Base-by-base conservation (phyloP, 163 green algal genomes). In the Scenedesmus sp. region DNA sequence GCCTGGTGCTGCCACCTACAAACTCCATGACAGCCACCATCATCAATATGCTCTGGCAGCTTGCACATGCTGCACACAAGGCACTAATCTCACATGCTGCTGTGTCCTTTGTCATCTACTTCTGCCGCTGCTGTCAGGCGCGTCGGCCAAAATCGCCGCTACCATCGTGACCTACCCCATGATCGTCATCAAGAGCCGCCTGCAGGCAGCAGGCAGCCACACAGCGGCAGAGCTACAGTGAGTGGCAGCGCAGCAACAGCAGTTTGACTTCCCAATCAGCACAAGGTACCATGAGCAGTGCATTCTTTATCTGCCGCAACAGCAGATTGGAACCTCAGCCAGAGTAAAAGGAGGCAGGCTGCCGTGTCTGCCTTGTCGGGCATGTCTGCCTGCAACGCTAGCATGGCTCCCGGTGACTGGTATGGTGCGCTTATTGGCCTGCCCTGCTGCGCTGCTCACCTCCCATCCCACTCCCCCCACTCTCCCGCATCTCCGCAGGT, bases 161-260 rank as follows among this genome's bases (percentile, higher is more conserved):
- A 99, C 97, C 1, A 56, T 99, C 18, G 87, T 96, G 46, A 98
- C 97, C 0, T 99, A 98, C 94, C 96, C 97, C 13, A 93, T 99
- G 93, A 95, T 98, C 16, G 95, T 98, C 46, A 92, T 98, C 82
- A 98, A 98, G 95, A 94, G 94, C n/a, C 92, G 96, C 4, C 94
- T 98, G 92, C 95, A 97, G 93, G 94, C 88, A 52, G 26, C 82
- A 12, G 73, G 88, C 81, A 88, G 82, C 66, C 88, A 92, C 88
- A 89, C 88, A 60, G 81, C 88, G 34, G 79, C 81, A 84, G 88
- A 92, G 59, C 87, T 87, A 15, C 87, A 91, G 88, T 91, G 26
- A 87, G 88, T 83, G 76, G 16, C 66, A 26, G 34, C 16, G 60
- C 77, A 7, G 46, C 46, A 34, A 26, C 64, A 15, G 34, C 85